A percentile compares a stretch with the other conserved stretches of the same genome.
Evolutionary conservation across 208 protist genomes (phyloP).

Genomic region (Crithidia acanthocephali): DNA sequence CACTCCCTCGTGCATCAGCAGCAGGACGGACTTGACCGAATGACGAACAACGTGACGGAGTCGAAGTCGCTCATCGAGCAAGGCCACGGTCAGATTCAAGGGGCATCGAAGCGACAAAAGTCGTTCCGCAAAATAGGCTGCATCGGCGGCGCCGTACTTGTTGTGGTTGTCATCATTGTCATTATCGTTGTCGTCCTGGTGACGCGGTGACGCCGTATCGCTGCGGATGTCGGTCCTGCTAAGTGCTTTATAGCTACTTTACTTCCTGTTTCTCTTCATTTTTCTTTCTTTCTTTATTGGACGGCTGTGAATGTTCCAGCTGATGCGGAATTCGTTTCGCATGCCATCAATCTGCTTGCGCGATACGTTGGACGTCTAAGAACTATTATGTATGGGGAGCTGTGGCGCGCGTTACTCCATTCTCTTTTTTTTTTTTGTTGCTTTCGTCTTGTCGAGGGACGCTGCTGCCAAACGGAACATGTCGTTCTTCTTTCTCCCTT

Average conservation of each 20-base stretch:
- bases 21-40: constrained; percentile 57
- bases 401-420: background rate
- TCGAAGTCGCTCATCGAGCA: constrained; percentile 63
- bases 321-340: background rate
- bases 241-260: background rate
- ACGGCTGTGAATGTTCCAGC: background rate
- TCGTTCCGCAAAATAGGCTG: constrained; percentile 72
- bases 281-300: background rate
- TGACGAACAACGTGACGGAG: constrained; percentile 58
- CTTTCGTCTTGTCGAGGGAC: too few relatives aligned
- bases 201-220: constrained; percentile 13
- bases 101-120: constrained; percentile 54
- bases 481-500: too few relatives aligned
- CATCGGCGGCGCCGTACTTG: constrained; percentile 51
- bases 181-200: constrained; percentile 54
- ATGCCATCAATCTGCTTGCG: background rate
- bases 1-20: constrained; percentile 73
- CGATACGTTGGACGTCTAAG: background rate
- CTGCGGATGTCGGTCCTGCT: background rate
- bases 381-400: background rate
- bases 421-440: too few relatives aligned
- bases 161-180: constrained; percentile 55
- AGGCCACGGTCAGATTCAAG: constrained; percentile 62
- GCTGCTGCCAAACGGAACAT: too few relatives aligned
- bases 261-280: background rate